Percentiles rank a stretch among this genome's conserved stretches.
These are phyloP conservation scores for Puccinia polysora DNA, from an alignment of 1,284 basidiomycete genomes.

Conservation along the genomic window DNA sequence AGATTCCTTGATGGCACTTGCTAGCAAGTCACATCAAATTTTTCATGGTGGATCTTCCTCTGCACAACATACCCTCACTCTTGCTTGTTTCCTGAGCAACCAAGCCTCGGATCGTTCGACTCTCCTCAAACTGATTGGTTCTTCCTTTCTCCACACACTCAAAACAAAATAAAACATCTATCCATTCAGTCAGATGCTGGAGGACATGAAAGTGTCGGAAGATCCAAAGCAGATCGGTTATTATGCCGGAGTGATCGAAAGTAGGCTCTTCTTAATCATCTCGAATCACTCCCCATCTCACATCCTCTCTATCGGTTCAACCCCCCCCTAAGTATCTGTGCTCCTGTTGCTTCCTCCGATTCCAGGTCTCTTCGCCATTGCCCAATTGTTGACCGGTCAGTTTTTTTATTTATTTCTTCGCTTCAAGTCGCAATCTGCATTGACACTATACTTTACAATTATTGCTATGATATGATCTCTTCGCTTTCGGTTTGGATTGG, in stretches of 20 bases:
- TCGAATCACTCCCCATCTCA: too few relatives aligned
- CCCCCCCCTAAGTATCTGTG: too few relatives aligned
- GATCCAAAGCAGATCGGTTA: slow-evolving; percentile 33
- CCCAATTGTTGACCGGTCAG: slow-evolving; percentile 36
- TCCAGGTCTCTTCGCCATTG: slow-evolving; percentile 39
- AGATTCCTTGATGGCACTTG: too few relatives aligned
- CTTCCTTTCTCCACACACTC: background rate
- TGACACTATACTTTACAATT: background rate
- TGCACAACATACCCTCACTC: background rate
- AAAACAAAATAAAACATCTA: background rate
- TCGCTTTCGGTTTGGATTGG: too few relatives aligned
- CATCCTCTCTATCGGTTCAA: too few relatives aligned
- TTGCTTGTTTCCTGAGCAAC: background rate
- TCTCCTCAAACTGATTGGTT: too few relatives aligned
- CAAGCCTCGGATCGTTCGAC: too few relatives aligned
- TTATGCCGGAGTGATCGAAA: slow-evolving; percentile 44
- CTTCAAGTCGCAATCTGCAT: background rate
- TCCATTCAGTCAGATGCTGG: slow-evolving; percentile 26
- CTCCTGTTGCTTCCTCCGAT: background rate
- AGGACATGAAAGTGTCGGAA: slow-evolving; percentile 36
- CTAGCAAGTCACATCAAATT: too few relatives aligned
- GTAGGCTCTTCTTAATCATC: slow-evolving; percentile 6
- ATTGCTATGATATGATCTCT: too few relatives aligned
- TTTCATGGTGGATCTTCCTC: background rate
- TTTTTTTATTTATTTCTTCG: background rate